Conservation (phyloP, 1,139 yeast genomes). For the Blastobotrys elegans region DNA sequence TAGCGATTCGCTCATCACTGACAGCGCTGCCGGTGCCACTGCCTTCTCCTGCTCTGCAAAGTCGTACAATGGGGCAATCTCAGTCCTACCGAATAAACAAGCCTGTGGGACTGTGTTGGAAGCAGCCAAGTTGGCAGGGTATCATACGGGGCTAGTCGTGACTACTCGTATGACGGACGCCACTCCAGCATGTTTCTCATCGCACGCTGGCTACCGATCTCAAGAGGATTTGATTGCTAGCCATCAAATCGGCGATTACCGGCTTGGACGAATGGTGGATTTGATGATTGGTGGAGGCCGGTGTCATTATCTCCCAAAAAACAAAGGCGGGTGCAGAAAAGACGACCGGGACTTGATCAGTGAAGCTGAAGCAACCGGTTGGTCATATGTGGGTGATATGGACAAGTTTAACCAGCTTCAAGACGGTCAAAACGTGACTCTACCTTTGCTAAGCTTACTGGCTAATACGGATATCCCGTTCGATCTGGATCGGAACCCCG, state of each 20-base stretch:
- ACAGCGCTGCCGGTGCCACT: slow-evolving; percentile 93
- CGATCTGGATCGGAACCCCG: slow-evolving; percentile 63
- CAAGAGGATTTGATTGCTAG: slow-evolving; percentile 82
- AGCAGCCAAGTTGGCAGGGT: slow-evolving; percentile 74
- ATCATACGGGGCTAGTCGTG: slow-evolving; percentile 77
- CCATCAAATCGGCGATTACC: slow-evolving; percentile 75
- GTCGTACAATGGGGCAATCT: slow-evolving; percentile 80
- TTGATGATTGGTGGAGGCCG: slow-evolving; percentile 87
- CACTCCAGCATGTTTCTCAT: slow-evolving; percentile 82
- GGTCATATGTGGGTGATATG: slow-evolving; percentile 61
- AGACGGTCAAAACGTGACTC: slow-evolving; percentile 53
- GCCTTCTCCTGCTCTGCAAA: slow-evolving; percentile 79
- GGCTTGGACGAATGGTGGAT: slow-evolving; percentile 73
- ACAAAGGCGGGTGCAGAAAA: slow-evolving; percentile 63
- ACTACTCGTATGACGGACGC: slow-evolving; percentile 83
- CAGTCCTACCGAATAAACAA: slow-evolving; percentile 52
- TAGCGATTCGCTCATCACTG: slow-evolving; percentile 66
- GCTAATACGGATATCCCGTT: slow-evolving; percentile 74
- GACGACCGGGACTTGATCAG: slow-evolving; percentile 61
- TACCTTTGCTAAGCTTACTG: slow-evolving; percentile 69
- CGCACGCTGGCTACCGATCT: slow-evolving; percentile 67
- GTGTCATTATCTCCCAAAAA: slow-evolving; percentile 54
- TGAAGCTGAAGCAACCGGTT: slow-evolving; percentile 55
- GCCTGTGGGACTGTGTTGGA: slow-evolving; percentile 84
- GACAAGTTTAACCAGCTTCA: slow-evolving; percentile 49